Base-by-base conservation (phyloP, 257 asterid genomes). In the Solanum medicagineum region DNA sequence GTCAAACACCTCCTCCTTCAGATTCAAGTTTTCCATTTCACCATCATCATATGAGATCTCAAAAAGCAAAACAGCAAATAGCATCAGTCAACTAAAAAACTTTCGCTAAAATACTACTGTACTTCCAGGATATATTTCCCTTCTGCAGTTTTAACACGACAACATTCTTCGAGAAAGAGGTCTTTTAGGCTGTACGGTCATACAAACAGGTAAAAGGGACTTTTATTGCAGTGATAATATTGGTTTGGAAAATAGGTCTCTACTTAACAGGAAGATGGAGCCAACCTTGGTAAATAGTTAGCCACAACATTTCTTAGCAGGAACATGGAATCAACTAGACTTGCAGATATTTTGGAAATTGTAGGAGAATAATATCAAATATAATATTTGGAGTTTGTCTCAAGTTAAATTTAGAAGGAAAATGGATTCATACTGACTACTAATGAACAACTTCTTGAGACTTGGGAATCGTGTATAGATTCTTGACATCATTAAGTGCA, bases 11-110 rank as follows among this genome's bases (percentile, higher is more conserved):
- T 89, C 90, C 86, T 74, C 88, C 59, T 55, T 74, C 68, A 92
- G 89, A 85, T 87, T 85, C 91, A 91, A 62, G 83, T 29, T 74
- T 88, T 92, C 94, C 71, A 36, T 79, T 20, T 73, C 85, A 22
- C 92, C 95, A 73, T 91, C 88, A 80, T 70, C 80, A 83, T 89
- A 92, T 73, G 80, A 56, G 62, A 92, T 89, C 95, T 92, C 62
- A n/a, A 83, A 32, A 66, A 63, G 80, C 17, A 83, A 83, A 40
- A 36, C 42, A 70, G 79, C 22, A 57, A 83, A 68, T 47, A 65
- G 51, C 47, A 62, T 47, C 68, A 83, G 55, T 55, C 80, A 49
- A 83, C 79, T 49, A 10, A 10, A 10, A 68, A 47, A 26, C 47
- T 51, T 49, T 19, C 29, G 32, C 47, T 51, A 83, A 68, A 83